Percentiles rank a stretch among this genome's conserved stretches.
These are phyloP conservation scores for Phaeosphaeriaceae sp. DNA, from an alignment of 2,329 filamentous ascomycete genomes.

Conservation along the genomic window DNA sequence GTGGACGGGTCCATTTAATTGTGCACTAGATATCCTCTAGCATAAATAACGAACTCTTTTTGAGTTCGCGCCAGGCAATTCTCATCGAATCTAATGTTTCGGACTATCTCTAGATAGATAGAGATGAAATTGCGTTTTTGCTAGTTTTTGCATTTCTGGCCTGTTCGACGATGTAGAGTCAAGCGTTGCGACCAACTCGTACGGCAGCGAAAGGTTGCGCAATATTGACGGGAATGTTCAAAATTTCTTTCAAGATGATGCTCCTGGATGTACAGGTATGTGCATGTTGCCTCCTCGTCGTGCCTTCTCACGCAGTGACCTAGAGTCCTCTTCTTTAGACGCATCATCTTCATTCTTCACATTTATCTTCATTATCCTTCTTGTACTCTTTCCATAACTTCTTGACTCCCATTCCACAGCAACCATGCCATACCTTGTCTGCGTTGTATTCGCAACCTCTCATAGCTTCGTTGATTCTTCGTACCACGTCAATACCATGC, in stretches of 20 bases:
- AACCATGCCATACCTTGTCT: constrained; percentile 68
- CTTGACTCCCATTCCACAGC: constrained; percentile 70
- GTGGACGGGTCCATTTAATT: no score
- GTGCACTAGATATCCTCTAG: no score
- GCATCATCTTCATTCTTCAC: not conserved
- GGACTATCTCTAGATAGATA: no score
- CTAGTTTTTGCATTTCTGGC: no score
- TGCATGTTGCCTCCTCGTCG: constrained; percentile 19
- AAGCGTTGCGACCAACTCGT: no score
- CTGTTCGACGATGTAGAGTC: no score
- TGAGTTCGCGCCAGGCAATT: no score
- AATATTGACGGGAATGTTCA: not conserved
- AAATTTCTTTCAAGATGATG: not conserved
- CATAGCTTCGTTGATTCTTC: constrained; percentile 70
- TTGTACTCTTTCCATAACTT: constrained; percentile 79
- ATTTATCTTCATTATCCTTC: constrained; percentile 50
- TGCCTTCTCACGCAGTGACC: constrained; percentile 16
- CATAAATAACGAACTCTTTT: no score
- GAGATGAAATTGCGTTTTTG: no score
- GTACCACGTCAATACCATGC: constrained; percentile 58
- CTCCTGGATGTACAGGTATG: constrained; percentile 14
- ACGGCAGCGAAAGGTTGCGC: no score
- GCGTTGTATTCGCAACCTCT: constrained; percentile 68
- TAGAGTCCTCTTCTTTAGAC: constrained; percentile 7
- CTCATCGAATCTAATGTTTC: no score